Conservation (phyloP, 2,329 filamentous ascomycete genomes). For the Metarhizium sp. region DNA sequence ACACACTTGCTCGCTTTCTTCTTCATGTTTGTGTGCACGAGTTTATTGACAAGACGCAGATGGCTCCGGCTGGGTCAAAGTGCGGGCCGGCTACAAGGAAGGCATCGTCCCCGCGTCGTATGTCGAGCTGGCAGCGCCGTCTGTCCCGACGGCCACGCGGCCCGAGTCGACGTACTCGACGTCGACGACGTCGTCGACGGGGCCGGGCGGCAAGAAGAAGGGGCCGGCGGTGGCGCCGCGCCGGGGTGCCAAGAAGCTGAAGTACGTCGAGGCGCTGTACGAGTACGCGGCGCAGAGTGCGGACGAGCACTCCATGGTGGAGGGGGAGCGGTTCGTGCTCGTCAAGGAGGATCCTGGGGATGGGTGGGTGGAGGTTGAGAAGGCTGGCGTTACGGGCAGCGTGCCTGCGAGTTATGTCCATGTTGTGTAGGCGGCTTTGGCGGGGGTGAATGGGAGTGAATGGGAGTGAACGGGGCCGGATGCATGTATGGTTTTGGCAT, state of each 20-base stretch:
- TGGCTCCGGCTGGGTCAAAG: slow-evolving; percentile 83
- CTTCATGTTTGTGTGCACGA: not conserved
- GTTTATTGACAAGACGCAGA: slow-evolving; percentile 42
- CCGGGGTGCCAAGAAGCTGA: slow-evolving; percentile 85
- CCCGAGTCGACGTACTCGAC: slow-evolving; percentile 71
- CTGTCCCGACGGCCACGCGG: slow-evolving; percentile 39
- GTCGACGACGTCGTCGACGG: slow-evolving; percentile 36
- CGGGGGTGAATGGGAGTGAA: no score
- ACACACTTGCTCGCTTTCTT: not conserved
- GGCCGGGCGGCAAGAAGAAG: slow-evolving; percentile 59
- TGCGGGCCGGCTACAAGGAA: slow-evolving; percentile 64
- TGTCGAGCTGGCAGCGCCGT: slow-evolving; percentile 54
- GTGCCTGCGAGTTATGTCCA: slow-evolving; percentile 93
- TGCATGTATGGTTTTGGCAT: no score
- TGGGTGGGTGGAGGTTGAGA: slow-evolving; percentile 96
- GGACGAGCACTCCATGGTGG: slow-evolving; percentile 78
- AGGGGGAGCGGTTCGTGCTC: slow-evolving; percentile 86
- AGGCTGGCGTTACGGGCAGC: slow-evolving; percentile 74
- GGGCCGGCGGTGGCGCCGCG: slow-evolving; percentile 86
- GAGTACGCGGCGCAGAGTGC: slow-evolving; percentile 83
- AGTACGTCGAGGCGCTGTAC: slow-evolving; percentile 88
- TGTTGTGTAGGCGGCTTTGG: slow-evolving; percentile 40
- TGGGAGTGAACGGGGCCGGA: no score
- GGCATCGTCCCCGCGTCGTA: slow-evolving; percentile 85
- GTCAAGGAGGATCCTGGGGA: slow-evolving; percentile 83